Evolutionary conservation across 192 early-diverging fungal species (phyloP).

Genomic region (Podila minutissima): DNA sequence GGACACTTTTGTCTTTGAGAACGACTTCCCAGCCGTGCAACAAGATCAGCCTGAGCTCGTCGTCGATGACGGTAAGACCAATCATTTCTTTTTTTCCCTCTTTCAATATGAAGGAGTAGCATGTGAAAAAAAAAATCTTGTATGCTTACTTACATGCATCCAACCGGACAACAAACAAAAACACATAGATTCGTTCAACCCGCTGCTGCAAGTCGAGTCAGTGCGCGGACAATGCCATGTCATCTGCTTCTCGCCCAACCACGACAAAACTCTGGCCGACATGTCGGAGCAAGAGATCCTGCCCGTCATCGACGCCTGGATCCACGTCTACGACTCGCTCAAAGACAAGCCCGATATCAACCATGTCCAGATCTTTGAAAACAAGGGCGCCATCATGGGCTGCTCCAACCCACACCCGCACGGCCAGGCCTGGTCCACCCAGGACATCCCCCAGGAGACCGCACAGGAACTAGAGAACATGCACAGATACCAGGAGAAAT

Average conservation of each 20-base stretch:
- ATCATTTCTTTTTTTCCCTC: not conserved
- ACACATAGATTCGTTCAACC: slow-evolving; percentile 12
- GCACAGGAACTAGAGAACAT: slow-evolving; percentile 75
- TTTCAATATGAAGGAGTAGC: not conserved
- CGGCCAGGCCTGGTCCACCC: slow-evolving; percentile 93
- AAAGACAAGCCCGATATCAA: slow-evolving; percentile 62
- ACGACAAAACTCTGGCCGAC: slow-evolving; percentile 90
- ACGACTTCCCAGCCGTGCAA: slow-evolving; percentile 93
- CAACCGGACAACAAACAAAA: no score
- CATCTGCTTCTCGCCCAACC: slow-evolving; percentile 92
- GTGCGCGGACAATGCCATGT: slow-evolving; percentile 86
- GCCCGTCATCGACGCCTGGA: slow-evolving; percentile 80
- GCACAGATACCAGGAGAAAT: slow-evolving; percentile 63
- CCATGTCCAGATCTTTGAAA: slow-evolving; percentile 97
- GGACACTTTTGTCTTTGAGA: slow-evolving; percentile 87
- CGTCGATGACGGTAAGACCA: not conserved
- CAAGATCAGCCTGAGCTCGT: slow-evolving; percentile 60
- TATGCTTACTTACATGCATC: no score
- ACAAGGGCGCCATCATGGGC: slow-evolving; percentile 97
- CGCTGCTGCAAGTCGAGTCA: slow-evolving; percentile 67
- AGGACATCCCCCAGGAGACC: slow-evolving; percentile 85
- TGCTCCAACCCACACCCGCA: slow-evolving; percentile 99
- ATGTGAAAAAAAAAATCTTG: no score
- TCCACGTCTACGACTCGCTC: slow-evolving; percentile 66
- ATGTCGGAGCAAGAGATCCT: slow-evolving; percentile 76